Evolutionary conservation across 2,329 filamentous ascomycete species (phyloP).

Genomic region (Fusarium buxicola): DNA sequence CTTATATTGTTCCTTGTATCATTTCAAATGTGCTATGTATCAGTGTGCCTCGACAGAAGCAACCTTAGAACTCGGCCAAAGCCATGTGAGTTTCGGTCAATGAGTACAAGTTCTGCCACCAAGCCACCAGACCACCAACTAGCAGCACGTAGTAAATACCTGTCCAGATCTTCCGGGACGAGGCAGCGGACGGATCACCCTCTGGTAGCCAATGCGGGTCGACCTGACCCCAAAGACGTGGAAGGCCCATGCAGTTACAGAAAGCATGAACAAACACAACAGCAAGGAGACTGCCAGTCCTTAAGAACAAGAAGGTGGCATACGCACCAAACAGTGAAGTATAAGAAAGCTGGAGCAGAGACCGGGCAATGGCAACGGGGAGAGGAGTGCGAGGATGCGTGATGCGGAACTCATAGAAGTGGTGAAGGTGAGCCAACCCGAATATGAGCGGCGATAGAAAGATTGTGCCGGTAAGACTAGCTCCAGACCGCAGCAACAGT

Average conservation of each 20-base stretch:
- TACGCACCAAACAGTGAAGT: constrained; percentile 95
- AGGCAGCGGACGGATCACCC: constrained; percentile 38
- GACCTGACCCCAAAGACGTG: constrained; percentile 84
- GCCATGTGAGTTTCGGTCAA: constrained; percentile 68
- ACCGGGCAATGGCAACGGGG: constrained; percentile 73
- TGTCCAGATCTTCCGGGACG: constrained; percentile 68
- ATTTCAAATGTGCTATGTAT: neutral
- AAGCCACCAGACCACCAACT: constrained; percentile 75
- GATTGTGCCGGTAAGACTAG: constrained; percentile 70
- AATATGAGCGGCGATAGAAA: constrained; percentile 90
- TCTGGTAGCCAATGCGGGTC: constrained; percentile 60
- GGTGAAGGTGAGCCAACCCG: constrained; percentile 92
- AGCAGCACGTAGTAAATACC: constrained; percentile 83
- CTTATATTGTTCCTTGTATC: constrained; percentile 22
- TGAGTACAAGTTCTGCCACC: constrained; percentile 76
- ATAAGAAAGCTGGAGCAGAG: constrained; percentile 86
- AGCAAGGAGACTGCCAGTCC: constrained; percentile 83
- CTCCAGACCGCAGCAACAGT: constrained; percentile 78
- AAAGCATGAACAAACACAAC: constrained; percentile 84
- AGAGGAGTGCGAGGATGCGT: constrained; percentile 78
- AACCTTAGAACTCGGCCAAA: constrained; percentile 46
- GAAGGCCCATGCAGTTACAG: constrained; percentile 93
- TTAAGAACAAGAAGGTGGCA: constrained; percentile 87
- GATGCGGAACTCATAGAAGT: constrained; percentile 93
- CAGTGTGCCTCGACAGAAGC: constrained; percentile 10